These are phyloP conservation scores for Ophiocordyceps camponoti-leonardi DNA, from an alignment of 2,329 filamentous ascomycete genomes.

Conservation along the genomic window DNA sequence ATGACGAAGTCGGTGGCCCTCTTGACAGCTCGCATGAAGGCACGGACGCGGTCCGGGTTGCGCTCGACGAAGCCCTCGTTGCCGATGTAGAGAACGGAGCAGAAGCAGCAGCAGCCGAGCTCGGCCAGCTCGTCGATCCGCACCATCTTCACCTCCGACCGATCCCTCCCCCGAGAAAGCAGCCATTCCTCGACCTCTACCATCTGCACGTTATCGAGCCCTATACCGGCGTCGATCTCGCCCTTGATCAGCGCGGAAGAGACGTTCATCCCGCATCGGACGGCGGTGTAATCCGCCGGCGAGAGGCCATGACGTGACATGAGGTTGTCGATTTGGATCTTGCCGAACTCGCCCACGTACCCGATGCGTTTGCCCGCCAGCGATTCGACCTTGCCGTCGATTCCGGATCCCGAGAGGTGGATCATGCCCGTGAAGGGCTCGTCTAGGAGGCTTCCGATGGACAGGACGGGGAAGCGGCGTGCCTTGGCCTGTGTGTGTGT, in stretches of 20 bases:
- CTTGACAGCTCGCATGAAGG: conserved; percentile 60
- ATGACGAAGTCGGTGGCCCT: conserved; percentile 58
- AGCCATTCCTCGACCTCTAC: conserved; percentile 69
- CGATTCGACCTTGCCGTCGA: conserved; percentile 57
- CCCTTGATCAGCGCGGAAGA: conserved; percentile 59
- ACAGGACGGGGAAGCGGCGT: conserved; percentile 54
- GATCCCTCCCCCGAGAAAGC: conserved; percentile 39
- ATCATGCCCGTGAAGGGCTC: conserved; percentile 68
- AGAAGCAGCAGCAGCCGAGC: conserved; percentile 73
- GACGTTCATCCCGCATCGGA: conserved; percentile 70
- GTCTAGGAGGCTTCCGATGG: conserved; percentile 58
- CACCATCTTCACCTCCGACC: conserved; percentile 59
- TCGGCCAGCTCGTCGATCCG: conserved; percentile 67
- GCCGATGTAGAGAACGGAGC: conserved; percentile 64
- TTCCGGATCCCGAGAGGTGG: conserved; percentile 57
- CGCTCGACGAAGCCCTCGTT: conserved; percentile 53
- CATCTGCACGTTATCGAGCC: conserved; percentile 71
- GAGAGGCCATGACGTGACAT: conserved; percentile 64
- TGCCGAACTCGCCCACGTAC: conserved; percentile 68
- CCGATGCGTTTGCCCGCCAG: conserved; percentile 63
- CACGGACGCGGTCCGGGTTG: conserved; percentile 46
- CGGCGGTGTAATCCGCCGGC: conserved; percentile 54
- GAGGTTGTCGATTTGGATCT: conserved; percentile 70
- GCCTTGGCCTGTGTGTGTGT: conserved; percentile 61
- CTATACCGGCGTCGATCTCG: conserved; percentile 57